Evolutionary conservation across 495 filamentous ascomycete genomes (phyloP).

Genomic region (Penicillium flavigenum): DNA sequence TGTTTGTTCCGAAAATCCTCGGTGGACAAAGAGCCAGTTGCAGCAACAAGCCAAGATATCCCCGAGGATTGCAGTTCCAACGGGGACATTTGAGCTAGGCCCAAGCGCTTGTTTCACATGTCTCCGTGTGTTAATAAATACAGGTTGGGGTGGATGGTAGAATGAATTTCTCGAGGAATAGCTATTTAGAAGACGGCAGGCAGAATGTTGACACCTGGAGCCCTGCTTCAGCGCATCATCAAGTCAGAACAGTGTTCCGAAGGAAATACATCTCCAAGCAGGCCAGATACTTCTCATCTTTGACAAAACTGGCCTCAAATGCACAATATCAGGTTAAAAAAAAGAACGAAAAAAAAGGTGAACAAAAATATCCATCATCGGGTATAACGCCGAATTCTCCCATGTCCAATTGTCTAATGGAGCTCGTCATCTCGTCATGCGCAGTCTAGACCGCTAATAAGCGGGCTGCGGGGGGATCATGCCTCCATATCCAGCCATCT

Average conservation of each 20-base stretch:
- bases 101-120: slow-evolving; percentile 1
- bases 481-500: slow-evolving; percentile 46
- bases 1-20: background rate
- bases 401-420: slow-evolving; percentile 35
- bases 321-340: slow-evolving; percentile 9
- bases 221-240: background rate
- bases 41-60: background rate
- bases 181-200: slow-evolving; percentile 6
- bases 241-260: background rate
- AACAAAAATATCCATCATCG: slow-evolving; percentile 21
- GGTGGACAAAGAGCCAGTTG: slow-evolving; percentile 1
- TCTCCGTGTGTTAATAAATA: background rate
- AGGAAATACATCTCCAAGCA: slow-evolving; percentile 12
- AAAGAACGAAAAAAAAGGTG: slow-evolving; percentile 12
- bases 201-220: background rate
- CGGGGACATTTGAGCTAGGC: slow-evolving; percentile 1
- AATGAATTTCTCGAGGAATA: slow-evolving; percentile 1
- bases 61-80: background rate
- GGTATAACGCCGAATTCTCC: slow-evolving; percentile 41
- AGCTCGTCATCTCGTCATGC: slow-evolving; percentile 36
- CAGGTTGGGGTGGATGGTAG: background rate
- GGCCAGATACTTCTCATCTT: slow-evolving; percentile 4
- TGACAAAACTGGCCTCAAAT: slow-evolving; percentile 5
- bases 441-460: slow-evolving; percentile 31
- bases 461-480: slow-evolving; percentile 43